A percentile compares a stretch with the other conserved stretches of the same genome.
These are phyloP conservation scores for Boechera stricta DNA, from an alignment of 345 rosid species.

Conservation along the genomic window DNA sequence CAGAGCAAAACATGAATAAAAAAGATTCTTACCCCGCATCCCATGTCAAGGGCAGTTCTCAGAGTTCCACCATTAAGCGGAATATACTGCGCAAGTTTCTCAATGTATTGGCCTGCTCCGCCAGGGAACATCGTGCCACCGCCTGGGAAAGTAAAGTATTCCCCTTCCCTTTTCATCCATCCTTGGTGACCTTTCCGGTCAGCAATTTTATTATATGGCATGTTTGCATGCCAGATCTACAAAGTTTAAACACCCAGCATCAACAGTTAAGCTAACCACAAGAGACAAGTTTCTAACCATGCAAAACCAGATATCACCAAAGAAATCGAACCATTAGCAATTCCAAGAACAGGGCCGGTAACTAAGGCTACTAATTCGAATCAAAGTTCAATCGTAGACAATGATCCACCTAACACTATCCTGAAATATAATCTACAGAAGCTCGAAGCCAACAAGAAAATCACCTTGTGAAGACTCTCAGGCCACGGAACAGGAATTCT, in stretches of 20 bases:
- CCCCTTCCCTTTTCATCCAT: slow-evolving; percentile 95
- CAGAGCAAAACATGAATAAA: background rate
- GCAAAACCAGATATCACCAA: background rate
- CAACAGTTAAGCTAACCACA: slow-evolving; percentile 10
- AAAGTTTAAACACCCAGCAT: background rate
- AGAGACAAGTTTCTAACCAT: background rate
- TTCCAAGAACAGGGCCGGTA: background rate
- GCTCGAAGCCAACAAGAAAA: slow-evolving; percentile 6
- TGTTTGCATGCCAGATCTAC: slow-evolving; percentile 94
- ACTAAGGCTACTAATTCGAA: background rate
- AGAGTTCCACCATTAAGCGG: slow-evolving; percentile 71
- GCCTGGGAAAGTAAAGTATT: slow-evolving; percentile 88
- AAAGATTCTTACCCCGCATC: slow-evolving; percentile 77
- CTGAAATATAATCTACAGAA: background rate
- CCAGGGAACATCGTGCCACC: slow-evolving; percentile 99
- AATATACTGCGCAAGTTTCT: slow-evolving; percentile 82
- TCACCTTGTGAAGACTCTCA: slow-evolving; percentile 85
- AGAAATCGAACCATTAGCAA: background rate
- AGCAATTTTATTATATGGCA: slow-evolving; percentile 96
- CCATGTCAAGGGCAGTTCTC: slow-evolving; percentile 98
- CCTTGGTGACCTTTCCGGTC: slow-evolving; percentile 99
- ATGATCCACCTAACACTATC: background rate
- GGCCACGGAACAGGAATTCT: slow-evolving; percentile 89
- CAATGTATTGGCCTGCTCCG: slow-evolving; percentile 86
- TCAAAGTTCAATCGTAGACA: background rate